Evolutionary conservation across 495 filamentous ascomycete species (phyloP).

Genomic region (Penicillium antarcticum): DNA sequence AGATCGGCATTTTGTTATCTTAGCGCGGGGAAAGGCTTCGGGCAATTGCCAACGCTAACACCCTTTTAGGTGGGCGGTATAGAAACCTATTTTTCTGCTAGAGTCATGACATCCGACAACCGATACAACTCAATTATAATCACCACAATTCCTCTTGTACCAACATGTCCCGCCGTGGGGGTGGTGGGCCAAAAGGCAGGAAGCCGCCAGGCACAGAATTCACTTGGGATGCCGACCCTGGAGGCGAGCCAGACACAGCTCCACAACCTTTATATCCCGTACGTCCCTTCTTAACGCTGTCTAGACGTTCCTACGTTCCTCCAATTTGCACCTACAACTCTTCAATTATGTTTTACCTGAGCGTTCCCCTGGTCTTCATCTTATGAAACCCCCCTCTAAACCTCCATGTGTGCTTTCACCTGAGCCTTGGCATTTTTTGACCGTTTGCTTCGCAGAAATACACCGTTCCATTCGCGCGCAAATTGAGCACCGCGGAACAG

Average conservation of each 20-base stretch:
- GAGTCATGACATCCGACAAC: background rate
- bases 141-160: too few relatives aligned
- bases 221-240: slow-evolving; percentile 38
- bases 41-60: slow-evolving; percentile 3
- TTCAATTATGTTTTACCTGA: background rate
- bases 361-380: background rate
- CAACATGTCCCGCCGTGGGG: slow-evolving; percentile 40
- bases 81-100: slow-evolving; percentile 6
- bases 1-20: slow-evolving; percentile 8
- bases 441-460: slow-evolving; percentile 30
- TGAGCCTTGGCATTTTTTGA: background rate
- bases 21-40: slow-evolving; percentile 6
- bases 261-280: slow-evolving; percentile 44
- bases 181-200: slow-evolving; percentile 36
- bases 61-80: slow-evolving; percentile 3
- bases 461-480: slow-evolving; percentile 30
- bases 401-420: background rate
- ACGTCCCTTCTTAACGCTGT: slow-evolving; percentile 14
- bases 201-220: slow-evolving; percentile 42
- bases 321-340: background rate
- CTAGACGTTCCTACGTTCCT: background rate
- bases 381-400: background rate
- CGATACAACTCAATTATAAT: too few relatives aligned
- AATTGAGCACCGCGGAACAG: slow-evolving; percentile 32
- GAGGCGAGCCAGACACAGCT: slow-evolving; percentile 38